Evolutionary conservation across 805 yeast genomes (phyloP).

Genomic region (Candida boleticola): DNA sequence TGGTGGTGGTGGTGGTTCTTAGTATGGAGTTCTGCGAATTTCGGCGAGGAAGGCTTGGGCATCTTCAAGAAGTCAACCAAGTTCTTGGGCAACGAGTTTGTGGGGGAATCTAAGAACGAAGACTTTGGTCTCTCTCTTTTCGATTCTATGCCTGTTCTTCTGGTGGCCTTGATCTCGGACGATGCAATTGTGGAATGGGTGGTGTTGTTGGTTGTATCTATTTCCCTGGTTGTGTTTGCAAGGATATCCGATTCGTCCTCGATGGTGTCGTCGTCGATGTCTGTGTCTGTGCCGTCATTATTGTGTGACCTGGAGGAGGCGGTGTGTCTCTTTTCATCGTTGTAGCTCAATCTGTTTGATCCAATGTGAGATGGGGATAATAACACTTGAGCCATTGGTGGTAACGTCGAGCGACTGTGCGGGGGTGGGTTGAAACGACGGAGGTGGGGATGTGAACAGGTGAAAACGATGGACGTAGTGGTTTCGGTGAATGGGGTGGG

Average conservation of each 20-base stretch:
- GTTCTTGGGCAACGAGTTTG: conserved; percentile 3
- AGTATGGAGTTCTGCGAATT: neutral
- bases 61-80: conserved; percentile 3
- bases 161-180: conserved; percentile 1
- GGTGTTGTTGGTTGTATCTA: neutral
- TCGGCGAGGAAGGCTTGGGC: neutral
- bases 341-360: no score
- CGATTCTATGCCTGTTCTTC: conserved; percentile 2
- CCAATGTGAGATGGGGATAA: conserved; percentile 5
- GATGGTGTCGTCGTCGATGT: conserved; percentile 3
- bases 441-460: no score
- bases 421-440: no score
- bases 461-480: no score
- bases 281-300: conserved; percentile 6
- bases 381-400: neutral
- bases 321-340: neutral
- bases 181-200: conserved; percentile 1
- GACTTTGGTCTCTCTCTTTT: conserved; percentile 6
- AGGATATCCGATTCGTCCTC: conserved; percentile 1
- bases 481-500: no score
- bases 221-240: neutral
- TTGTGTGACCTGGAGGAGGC: neutral
- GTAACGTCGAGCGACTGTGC: no score
- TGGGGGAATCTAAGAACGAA: conserved; percentile 4
- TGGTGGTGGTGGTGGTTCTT: neutral